Evolutionary conservation across 495 filamentous ascomycete species (phyloP).

Genomic region (Neurospora sp.): DNA sequence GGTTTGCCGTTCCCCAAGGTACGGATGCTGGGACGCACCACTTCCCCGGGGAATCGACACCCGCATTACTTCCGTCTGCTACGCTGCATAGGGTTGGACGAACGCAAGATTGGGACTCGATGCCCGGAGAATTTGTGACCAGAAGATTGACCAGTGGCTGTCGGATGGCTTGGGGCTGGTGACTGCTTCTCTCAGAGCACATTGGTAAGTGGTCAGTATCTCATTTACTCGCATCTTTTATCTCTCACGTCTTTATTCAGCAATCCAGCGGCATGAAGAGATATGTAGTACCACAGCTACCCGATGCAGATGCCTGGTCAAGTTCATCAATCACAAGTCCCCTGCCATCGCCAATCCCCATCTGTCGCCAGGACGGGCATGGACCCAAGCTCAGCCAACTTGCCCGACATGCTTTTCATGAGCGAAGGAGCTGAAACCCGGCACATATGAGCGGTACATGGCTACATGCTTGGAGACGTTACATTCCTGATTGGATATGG

Average conservation of each 20-base stretch:
- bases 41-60: not conserved
- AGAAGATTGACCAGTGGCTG: not conserved
- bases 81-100: not conserved
- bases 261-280: not conserved
- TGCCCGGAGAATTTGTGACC: not conserved
- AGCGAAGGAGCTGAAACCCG: not conserved
- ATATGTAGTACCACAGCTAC: not conserved
- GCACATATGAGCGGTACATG: not conserved
- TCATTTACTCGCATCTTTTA: not conserved
- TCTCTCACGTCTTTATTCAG: not conserved
- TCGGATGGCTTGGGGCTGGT: not conserved
- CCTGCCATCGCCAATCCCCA: not conserved
- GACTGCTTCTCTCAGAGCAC: not conserved
- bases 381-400: not conserved
- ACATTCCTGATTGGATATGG: not conserved
- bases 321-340: not conserved
- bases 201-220: not conserved
- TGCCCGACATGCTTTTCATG: not conserved
- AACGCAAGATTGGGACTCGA: not conserved
- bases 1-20: not conserved
- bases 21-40: not conserved
- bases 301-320: not conserved
- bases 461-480: not conserved
- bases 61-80: not conserved
- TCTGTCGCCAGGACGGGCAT: not conserved